These are phyloP conservation scores for Brassica incana DNA, from an alignment of 345 rosid genomes.

Conservation along the genomic window DNA sequence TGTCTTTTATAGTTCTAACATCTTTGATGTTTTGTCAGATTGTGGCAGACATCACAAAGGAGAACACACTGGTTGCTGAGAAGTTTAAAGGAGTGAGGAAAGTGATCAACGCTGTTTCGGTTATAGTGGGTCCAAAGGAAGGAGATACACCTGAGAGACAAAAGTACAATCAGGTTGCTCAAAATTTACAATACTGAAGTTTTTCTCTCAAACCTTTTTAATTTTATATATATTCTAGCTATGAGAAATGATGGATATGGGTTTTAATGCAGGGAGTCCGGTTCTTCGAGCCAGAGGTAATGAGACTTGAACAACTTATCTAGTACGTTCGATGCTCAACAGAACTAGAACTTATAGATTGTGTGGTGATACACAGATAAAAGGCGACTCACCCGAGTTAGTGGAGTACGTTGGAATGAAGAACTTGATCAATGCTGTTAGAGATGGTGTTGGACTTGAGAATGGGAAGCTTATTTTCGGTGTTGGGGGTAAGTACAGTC, in stretches of 20 bases:
- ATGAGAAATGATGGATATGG: constrained; percentile 21
- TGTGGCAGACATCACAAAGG: constrained; percentile 81
- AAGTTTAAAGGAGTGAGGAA: constrained; percentile 84
- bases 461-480: constrained; percentile 80
- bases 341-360: constrained; percentile 10
- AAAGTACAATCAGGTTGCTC: constrained; percentile 78
- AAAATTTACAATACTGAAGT: not conserved
- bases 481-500: constrained; percentile 55
- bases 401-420: constrained; percentile 86
- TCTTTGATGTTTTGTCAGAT: constrained; percentile 46
- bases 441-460: constrained; percentile 64
- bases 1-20: not conserved
- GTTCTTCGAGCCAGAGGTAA: constrained; percentile 98
- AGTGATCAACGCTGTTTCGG: constrained; percentile 84
- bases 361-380: constrained; percentile 55
- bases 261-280: constrained; percentile 72
- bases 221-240: not conserved
- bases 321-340: not conserved
- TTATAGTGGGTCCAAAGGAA: constrained; percentile 97
- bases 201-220: not conserved
- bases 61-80: constrained; percentile 58
- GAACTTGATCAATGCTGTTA: constrained; percentile 81
- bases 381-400: constrained; percentile 95
- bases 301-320: not conserved
- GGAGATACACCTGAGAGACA: constrained; percentile 97